Evolutionary conservation across 1,139 yeast species (phyloP).

Genomic region (Taphrina wiesneri): DNA sequence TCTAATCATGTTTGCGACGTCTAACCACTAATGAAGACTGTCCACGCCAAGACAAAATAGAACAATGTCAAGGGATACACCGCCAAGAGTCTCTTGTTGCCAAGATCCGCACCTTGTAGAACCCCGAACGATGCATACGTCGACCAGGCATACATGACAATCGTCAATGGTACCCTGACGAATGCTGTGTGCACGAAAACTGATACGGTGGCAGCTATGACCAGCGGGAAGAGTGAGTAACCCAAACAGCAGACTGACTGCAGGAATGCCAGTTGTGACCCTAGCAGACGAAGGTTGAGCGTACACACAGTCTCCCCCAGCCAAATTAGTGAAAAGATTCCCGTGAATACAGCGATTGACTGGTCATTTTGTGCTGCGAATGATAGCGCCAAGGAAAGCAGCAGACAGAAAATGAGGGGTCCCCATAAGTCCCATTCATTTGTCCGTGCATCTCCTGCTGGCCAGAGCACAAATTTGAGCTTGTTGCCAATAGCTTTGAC

Average conservation of each 20-base stretch:
- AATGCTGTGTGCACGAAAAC: conserved; percentile 56
- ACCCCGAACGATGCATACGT: conserved; percentile 67
- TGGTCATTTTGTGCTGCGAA: conserved; percentile 49
- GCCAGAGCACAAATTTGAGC: conserved; percentile 72
- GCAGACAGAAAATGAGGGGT: conserved; percentile 70
- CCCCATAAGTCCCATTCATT: conserved; percentile 90
- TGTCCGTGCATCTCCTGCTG: conserved; percentile 45
- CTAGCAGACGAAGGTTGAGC: conserved; percentile 71
- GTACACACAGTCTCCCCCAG: conserved; percentile 57
- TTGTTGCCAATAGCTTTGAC: conserved; percentile 64
- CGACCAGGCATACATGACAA: conserved; percentile 67
- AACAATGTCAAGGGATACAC: conserved; percentile 77
- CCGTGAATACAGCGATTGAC: conserved; percentile 58
- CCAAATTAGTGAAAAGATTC: conserved; percentile 63
- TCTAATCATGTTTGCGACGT: too few relatives aligned
- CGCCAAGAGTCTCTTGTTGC: conserved; percentile 70
- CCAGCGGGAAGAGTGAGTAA: conserved; percentile 76
- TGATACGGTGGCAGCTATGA: conserved; percentile 60
- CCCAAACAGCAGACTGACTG: conserved; percentile 81
- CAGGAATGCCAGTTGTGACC: conserved; percentile 63
- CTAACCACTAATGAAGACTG: conserved; percentile 30
- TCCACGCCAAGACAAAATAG: conserved; percentile 46
- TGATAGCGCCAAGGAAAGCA: conserved; percentile 58
- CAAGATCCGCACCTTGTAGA: conserved; percentile 68
- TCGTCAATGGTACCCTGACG: conserved; percentile 57